Base-by-base conservation (phyloP, 2,329 filamentous ascomycete species). In the Laburnicola sp. region DNA sequence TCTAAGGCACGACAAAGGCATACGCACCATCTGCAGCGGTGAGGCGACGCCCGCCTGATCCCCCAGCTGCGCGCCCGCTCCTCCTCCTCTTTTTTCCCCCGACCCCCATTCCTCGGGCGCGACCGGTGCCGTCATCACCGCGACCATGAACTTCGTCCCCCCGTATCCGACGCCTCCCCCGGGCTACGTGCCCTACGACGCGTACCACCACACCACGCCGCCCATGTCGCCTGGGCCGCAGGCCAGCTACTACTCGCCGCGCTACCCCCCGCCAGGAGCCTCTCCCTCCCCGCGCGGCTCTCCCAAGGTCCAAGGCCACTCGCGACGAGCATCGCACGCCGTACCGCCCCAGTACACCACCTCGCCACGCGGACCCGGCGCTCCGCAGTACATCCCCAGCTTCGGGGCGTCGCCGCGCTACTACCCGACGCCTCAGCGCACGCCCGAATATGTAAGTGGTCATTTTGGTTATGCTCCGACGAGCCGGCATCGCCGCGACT, bases 371-470 rank as follows among this genome's bases (percentile, higher is more conserved):
- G 64, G 64, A 60, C 58, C 56, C 47, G 55, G 54, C 47, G 65
- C 78, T 57, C 74, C 75, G 45, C 75, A 76, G 56, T 74, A 74
- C 54, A 72, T 71, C 48, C 73, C 76, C 45, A 69, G 71, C 51
- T 79, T 76, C 52, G 16, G 16, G 16, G 26, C 59, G 40, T 59
- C 66, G 30, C 65, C 63, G 50, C 69, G 66, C 72, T 59, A 63
- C 54, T 64, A 65, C 72, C 79, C 71, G 72, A 81, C 77, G 71
- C 77, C 76, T 71, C 78, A 74, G 76, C 80, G 74, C 75, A 78
- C 81, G 73, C 66, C 75, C 72, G 82, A 86, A 75, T 80, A 82
- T 85, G 84, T 86, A 85, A 86, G 84, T 86, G 60, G 55, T 49
- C 58, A 65, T 71, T 69, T 69, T 59, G 80, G 78, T 79, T 80